A percentile compares a stretch with the other conserved stretches of the same genome.
Evolutionary conservation across 345 rosid species (phyloP).

Genomic region (Brassica carinata): DNA sequence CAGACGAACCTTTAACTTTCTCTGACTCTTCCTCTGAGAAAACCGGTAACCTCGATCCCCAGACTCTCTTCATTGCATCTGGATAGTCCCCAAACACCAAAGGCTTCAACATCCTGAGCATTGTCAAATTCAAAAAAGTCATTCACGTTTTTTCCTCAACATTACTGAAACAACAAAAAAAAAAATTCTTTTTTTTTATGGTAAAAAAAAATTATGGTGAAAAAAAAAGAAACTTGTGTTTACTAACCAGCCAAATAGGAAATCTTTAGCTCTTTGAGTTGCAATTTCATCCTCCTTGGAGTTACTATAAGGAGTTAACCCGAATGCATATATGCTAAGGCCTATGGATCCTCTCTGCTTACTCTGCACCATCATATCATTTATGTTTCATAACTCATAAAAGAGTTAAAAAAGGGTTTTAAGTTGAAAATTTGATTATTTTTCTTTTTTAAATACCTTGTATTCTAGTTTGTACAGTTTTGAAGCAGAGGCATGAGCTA

Average conservation of each 20-base stretch:
- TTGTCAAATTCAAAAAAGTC: not conserved
- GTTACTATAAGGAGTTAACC: slow-evolving; percentile 50
- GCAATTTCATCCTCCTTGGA: slow-evolving; percentile 52
- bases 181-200: too few species aligned
- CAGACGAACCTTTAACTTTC: slow-evolving; percentile 63
- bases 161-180: too few species aligned
- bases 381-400: not conserved
- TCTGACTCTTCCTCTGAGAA: slow-evolving; percentile 60
- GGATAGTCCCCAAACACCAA: slow-evolving; percentile 81
- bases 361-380: slow-evolving; percentile 42
- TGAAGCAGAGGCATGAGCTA: slow-evolving; percentile 75
- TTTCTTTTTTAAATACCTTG: slow-evolving; percentile 42
- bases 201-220: too few species aligned
- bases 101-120: slow-evolving; percentile 59
- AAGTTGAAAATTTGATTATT: not conserved
- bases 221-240: not conserved
- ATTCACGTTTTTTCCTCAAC: not conserved
- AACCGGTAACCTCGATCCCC: slow-evolving; percentile 65
- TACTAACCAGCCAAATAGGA: slow-evolving; percentile 56
- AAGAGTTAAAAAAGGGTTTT: not conserved
- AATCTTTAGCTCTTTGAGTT: slow-evolving; percentile 47
- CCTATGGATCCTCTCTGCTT: slow-evolving; percentile 62
- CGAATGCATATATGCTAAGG: slow-evolving; percentile 41
- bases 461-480: slow-evolving; percentile 59
- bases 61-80: slow-evolving; percentile 54